These are phyloP conservation scores for Multifurca ochricompacta DNA, from an alignment of 768 basidiomycete genomes.

Conservation along the genomic window DNA sequence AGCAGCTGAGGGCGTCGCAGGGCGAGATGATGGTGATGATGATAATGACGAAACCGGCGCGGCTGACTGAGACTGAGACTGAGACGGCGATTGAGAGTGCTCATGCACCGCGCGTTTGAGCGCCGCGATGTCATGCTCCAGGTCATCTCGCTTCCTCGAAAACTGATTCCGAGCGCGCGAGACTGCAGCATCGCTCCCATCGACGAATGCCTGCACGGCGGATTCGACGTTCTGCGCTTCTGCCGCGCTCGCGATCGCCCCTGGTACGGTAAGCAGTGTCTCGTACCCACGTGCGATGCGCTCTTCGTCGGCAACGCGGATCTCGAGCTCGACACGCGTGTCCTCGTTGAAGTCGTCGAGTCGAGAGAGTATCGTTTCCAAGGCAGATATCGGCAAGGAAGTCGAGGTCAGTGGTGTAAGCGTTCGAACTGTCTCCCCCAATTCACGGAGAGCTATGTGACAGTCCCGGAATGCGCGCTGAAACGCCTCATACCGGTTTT, in stretches of 20 bases:
- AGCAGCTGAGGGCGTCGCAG: slow-evolving; percentile 8
- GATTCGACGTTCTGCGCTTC: slow-evolving; percentile 35
- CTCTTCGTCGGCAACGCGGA: slow-evolving; percentile 63
- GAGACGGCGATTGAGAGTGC: slow-evolving; percentile 13
- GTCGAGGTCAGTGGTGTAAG: slow-evolving; percentile 20
- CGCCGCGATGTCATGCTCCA: slow-evolving; percentile 68
- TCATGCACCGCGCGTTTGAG: slow-evolving; percentile 56
- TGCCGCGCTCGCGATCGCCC: slow-evolving; percentile 31
- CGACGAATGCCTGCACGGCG: slow-evolving; percentile 49
- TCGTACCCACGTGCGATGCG: slow-evolving; percentile 60
- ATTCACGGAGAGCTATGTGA: slow-evolving; percentile 52
- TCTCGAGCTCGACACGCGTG: slow-evolving; percentile 76
- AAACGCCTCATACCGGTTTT: slow-evolving; percentile 50
- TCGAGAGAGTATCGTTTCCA: slow-evolving; percentile 49
- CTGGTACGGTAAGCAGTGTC: slow-evolving; percentile 54
- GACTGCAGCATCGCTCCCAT: slow-evolving; percentile 44
- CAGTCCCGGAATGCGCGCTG: slow-evolving; percentile 64
- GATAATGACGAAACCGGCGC: background rate
- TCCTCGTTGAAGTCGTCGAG: slow-evolving; percentile 73
- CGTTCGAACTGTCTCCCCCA: slow-evolving; percentile 34
- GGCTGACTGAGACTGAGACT: background rate
- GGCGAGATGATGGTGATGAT: background rate
- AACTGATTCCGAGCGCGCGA: slow-evolving; percentile 42
- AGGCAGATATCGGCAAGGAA: slow-evolving; percentile 24
- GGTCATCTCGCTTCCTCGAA: slow-evolving; percentile 55